A percentile compares a stretch with the other conserved stretches of the same genome.
Conservation (phyloP, 495 filamentous ascomycete species). For the Astrothelium macrocarpum region DNA sequence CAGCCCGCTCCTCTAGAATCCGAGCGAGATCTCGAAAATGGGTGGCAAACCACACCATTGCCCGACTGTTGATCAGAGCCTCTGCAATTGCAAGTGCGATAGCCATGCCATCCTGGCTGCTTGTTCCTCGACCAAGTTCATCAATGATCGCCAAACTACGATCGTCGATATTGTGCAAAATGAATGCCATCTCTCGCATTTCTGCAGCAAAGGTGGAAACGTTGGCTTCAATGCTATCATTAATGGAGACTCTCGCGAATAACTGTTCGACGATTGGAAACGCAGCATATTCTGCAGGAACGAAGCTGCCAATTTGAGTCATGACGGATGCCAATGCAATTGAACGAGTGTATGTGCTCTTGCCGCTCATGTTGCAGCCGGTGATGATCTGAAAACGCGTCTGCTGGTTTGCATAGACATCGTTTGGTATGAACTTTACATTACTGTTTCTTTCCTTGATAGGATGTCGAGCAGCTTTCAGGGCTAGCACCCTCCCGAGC, state of each 20-base stretch:
- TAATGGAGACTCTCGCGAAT: constrained; percentile 76
- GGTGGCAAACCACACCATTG: constrained; percentile 83
- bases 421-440: constrained; percentile 71
- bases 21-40: constrained; percentile 79
- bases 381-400: constrained; percentile 86
- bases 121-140: constrained; percentile 87
- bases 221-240: constrained; percentile 85
- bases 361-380: constrained; percentile 98
- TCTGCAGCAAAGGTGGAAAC: constrained; percentile 89
- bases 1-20: constrained; percentile 61
- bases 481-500: constrained; percentile 61
- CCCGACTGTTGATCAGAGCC: constrained; percentile 63
- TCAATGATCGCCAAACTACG: constrained; percentile 62
- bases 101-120: constrained; percentile 75
- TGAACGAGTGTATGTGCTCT: constrained; percentile 83
- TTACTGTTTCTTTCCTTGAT: constrained; percentile 64
- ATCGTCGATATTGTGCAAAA: constrained; percentile 66
- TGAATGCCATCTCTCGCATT: constrained; percentile 93
- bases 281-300: constrained; percentile 73
- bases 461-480: constrained; percentile 76
- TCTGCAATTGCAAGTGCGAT: constrained; percentile 87
- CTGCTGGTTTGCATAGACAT: constrained; percentile 70
- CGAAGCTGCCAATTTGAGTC: constrained; percentile 87
- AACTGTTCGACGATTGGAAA: constrained; percentile 74
- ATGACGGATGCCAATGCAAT: constrained; percentile 80